Base-by-base conservation (phyloP, 1,284 basidiomycete genomes). In the Irpex sp. region DNA sequence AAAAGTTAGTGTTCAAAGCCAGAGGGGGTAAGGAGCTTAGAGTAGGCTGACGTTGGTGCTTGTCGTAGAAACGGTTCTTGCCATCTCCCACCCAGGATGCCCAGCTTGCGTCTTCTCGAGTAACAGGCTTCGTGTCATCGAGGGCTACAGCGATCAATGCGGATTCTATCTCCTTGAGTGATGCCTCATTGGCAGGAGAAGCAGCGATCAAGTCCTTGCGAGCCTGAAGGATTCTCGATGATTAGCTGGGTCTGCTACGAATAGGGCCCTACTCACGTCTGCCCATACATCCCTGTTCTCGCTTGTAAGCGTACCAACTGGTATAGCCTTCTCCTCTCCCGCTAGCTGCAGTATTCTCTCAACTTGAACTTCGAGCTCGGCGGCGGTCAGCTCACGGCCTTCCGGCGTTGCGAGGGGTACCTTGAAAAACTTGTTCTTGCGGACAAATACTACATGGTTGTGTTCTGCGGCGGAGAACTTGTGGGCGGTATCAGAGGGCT, bases 1-100 rank as follows among this genome's bases (percentile, higher is more conserved):
- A 61, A 59, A 45, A 35, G 33, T 19, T 12, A 18, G 53, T 36
- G 59, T 23, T 52, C 5, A 14, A 45, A n/a, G 3, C 39, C 14
- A 51, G 48, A 14, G 12, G 42, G 5, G 4, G 28, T 58, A 39
- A 19, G 8, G 45, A n/a, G 16, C 14, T 18, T 8, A 42, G 58
- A 35, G 57, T n/a, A 57, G 35, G 35, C 88, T 64, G 74, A 93
- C 92, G 71, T 74, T 98, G 92, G 74, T 99, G 96, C 77, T 99
- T 99, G 81, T 99, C 97, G 73, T 91, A 98, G 83, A 93, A 99
- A 63, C 96, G 82, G 76, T 98, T 98, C 65, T 87, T 82, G 49
- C 93, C 95, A 67, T 97, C 87, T 51, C 96, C 96, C 33, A 90
- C 90, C 96, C 96, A 99, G 64, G 90, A 86, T 21, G 77, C 80